phyloP scores from a whole-genome alignment of 2,329 filamentous ascomycete species.

The Orbilia brochopaga region DNA sequence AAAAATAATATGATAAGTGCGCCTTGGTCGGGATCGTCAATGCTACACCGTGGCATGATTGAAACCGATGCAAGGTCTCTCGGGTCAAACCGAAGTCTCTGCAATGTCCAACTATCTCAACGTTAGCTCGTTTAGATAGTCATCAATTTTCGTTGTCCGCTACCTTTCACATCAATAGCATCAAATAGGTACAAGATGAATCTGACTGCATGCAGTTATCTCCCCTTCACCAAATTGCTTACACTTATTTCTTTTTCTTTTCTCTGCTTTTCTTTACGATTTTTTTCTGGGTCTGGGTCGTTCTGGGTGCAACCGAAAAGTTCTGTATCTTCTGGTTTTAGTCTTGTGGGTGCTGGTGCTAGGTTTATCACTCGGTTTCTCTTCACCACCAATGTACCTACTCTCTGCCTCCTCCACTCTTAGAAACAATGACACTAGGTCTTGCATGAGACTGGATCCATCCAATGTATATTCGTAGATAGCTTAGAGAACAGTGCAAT shows the following conservation, averaged over 20 bases:
- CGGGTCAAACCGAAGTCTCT: not conserved
- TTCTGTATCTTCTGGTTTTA: constrained; percentile 46
- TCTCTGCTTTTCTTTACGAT: constrained; percentile 17
- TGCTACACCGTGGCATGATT: not conserved
- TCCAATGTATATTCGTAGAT: not conserved
- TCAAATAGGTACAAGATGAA: constrained; percentile 1
- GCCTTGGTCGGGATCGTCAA: not conserved
- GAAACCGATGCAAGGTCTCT: not conserved
- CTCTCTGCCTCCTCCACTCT: constrained; percentile 3
- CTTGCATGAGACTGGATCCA: constrained; percentile 8
- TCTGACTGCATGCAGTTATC: not conserved
- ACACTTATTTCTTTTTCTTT: constrained; percentile 11
- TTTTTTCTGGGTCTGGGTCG: constrained; percentile 46
- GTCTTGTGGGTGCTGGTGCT: constrained; percentile 33
- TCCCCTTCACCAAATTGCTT: not conserved
- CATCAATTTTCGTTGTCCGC: not conserved
- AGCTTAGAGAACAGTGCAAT: too few relatives aligned
- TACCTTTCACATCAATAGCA: not conserved
- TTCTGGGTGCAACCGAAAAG: constrained; percentile 50
- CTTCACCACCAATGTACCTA: constrained; percentile 16
- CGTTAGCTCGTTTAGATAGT: constrained; percentile 3
- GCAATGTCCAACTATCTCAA: not conserved
- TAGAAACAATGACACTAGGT: constrained; percentile 2
- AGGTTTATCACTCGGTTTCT: constrained; percentile 27
- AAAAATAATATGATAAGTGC: not conserved